Base-by-base conservation (phyloP, 257 asterid species). In the Solanum neorickii region DNA sequence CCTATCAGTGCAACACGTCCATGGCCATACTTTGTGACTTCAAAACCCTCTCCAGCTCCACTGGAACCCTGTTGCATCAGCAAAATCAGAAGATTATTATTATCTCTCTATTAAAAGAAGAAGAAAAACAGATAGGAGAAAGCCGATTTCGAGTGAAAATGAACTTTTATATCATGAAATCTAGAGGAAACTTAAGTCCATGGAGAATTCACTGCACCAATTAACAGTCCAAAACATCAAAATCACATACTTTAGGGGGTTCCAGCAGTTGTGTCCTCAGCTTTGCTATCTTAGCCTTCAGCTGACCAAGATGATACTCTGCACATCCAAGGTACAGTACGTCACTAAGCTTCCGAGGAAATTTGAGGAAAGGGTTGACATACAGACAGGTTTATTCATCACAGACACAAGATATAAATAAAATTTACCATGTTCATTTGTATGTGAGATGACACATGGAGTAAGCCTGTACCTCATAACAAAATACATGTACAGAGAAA, bases 271-370 rank as follows among this genome's bases (percentile, higher is more conserved):
- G 98, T 49, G 98, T 97, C 96, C 99, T 94, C 91, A 97, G 93
- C 94, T 97, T 97, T 23, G 99, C 99, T 90, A 97, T 93, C 94
- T 95, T 97, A 83, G 99, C 99, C 94, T 97, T 97, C 89, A 95
- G 98, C 92, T 97, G 98, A 83, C 99, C 98, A 95, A 97, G 92
- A 91, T 97, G 99, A 92, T 95, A 97, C 83, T 97, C 99, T 97
- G 94, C 65, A 86, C 6, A 37, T 74, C 68, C 46, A 84, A 88
- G 65, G 84, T 77, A 74, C 15, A 74, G 52, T 74, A 37, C 5
- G 39, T 74, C 82, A 37, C 82, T 39, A 74, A 37, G 82, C 49
- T 74, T 37, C 31, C 3, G 29, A 74, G 82, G 52, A 74, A 37
- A 74, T 74, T 39, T 74, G 82, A 29, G 31, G 49, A 37, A 20